phyloP scores from a whole-genome alignment of 176 grass and related monocot species.

The Carex cristatella region DNA sequence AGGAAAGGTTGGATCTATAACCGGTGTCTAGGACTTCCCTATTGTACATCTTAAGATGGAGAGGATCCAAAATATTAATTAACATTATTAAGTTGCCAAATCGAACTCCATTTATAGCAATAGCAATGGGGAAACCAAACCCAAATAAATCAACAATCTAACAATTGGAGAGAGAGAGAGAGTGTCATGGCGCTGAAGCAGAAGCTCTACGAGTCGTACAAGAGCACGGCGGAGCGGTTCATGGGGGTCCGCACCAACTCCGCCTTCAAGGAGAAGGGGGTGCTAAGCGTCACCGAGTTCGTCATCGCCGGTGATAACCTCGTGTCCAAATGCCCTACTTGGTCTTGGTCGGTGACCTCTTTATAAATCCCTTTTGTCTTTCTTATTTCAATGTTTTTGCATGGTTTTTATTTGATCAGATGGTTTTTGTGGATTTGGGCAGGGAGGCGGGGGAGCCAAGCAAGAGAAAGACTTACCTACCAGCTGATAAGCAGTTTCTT shows the following conservation, averaged over 20 bases:
- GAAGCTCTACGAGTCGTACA: slow-evolving; percentile 68
- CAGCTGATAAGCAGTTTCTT: slow-evolving; percentile 76
- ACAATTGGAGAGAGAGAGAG: not conserved
- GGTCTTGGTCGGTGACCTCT: slow-evolving; percentile 69
- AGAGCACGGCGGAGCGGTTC: slow-evolving; percentile 77
- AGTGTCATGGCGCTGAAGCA: slow-evolving; percentile 64
- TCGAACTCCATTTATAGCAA: not conserved
- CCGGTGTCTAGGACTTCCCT: not conserved
- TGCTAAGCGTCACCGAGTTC: slow-evolving; percentile 90
- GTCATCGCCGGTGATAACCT: slow-evolving; percentile 92
- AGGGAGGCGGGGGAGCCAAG: slow-evolving; percentile 83
- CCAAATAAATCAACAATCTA: not conserved
- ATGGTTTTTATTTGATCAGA: not conserved
- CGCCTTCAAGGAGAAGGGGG: slow-evolving; percentile 92
- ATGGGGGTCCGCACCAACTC: slow-evolving; percentile 70
- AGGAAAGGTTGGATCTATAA: not conserved
- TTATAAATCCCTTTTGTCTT: not conserved
- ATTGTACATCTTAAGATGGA: not conserved
- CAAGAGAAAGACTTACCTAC: slow-evolving; percentile 74
- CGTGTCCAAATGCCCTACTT: slow-evolving; percentile 95
- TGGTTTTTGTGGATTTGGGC: slow-evolving; percentile 33
- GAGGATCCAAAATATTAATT: not conserved
- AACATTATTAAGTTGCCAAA: not conserved
- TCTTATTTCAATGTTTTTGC: not conserved
- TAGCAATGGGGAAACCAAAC: not conserved